Evolutionary conservation across 129 eudicot genomes (phyloP).

Genomic region (Chrysanthemum makinoi): DNA sequence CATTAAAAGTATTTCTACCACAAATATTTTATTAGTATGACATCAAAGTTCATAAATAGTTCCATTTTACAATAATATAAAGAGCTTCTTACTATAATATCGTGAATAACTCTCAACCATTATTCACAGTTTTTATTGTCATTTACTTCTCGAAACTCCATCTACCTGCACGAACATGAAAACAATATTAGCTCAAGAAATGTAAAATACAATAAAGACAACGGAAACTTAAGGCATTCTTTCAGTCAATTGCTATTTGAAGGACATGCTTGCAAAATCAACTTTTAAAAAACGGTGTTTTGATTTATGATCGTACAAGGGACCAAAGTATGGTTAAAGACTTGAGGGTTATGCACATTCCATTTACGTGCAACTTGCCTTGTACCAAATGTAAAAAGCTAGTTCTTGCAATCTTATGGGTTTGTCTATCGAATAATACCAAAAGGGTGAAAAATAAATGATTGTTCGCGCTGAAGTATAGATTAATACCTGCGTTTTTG

Average conservation of each 20-base stretch:
- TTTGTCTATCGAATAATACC: neutral
- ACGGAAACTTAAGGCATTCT: neutral
- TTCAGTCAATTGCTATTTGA: no score
- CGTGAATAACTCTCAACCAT: slow-evolving; percentile 1
- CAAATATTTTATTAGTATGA: slow-evolving; percentile 26
- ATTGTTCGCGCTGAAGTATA: neutral
- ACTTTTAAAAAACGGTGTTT: no score
- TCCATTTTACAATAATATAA: slow-evolving; percentile 15
- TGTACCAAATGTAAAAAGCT: neutral
- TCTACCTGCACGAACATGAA: slow-evolving; percentile 25
- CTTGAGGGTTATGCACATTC: no score
- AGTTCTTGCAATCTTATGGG: neutral
- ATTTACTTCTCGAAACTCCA: slow-evolving; percentile 19
- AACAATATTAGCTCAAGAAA: neutral
- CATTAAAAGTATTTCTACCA: slow-evolving; percentile 12
- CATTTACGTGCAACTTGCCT: no score
- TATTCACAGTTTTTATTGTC: slow-evolving; percentile 22
- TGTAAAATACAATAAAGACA: neutral
- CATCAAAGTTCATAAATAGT: slow-evolving; percentile 6
- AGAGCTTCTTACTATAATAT: neutral
- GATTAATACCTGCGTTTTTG: slow-evolving; percentile 19
- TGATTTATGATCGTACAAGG: no score
- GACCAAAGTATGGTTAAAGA: no score
- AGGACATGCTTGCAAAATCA: no score
- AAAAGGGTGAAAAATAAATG: neutral